Percentiles rank a stretch among this genome's conserved stretches.
Conservation (phyloP, 345 rosid genomes). For the Viola odorata region DNA sequence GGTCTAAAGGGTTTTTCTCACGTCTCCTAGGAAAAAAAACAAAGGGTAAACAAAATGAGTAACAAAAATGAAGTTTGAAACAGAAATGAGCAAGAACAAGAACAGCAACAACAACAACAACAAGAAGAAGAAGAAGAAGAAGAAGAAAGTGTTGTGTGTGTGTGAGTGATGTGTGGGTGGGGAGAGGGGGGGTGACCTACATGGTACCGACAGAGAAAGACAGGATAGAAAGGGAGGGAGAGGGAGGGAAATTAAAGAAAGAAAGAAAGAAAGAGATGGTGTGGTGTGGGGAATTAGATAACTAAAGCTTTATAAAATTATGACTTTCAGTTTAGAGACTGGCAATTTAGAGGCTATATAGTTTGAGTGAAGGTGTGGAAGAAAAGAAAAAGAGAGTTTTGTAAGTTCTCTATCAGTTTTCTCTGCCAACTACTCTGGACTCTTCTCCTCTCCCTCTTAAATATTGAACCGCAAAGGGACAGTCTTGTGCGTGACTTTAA, state of each 20-base stretch:
- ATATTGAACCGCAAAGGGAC: constrained; percentile 34
- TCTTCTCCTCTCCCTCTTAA: constrained; percentile 31
- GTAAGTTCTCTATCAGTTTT: constrained; percentile 90
- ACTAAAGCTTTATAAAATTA: constrained; percentile 45
- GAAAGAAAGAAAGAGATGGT: too few species aligned
- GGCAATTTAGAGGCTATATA: constrained; percentile 52
- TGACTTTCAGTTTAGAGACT: constrained; percentile 68
- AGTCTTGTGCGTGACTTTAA: constrained; percentile 67
- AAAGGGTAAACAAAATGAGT: constrained; percentile 1
- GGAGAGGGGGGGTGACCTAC: constrained; percentile 54
- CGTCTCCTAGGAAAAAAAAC: constrained; percentile 53
- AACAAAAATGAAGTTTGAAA: constrained; percentile 11
- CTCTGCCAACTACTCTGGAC: constrained; percentile 52
- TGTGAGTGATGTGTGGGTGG: neutral
- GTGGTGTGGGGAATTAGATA: constrained; percentile 16
- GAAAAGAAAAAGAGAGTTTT: constrained; percentile 41
- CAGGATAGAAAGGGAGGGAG: constrained; percentile 32
- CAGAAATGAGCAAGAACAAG: constrained; percentile 2
- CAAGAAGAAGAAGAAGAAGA: neutral
- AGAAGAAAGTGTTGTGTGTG: neutral
- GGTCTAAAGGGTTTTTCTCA: constrained; percentile 74
- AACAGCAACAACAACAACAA: neutral
- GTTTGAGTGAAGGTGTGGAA: constrained; percentile 36
- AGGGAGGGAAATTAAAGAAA: too few species aligned
- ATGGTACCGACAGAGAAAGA: constrained; percentile 63